A percentile compares a stretch with the other conserved stretches of the same genome.
Evolutionary conservation across 73 alveolate genomes (phyloP).

Genomic region (Symbiodinium natans): DNA sequence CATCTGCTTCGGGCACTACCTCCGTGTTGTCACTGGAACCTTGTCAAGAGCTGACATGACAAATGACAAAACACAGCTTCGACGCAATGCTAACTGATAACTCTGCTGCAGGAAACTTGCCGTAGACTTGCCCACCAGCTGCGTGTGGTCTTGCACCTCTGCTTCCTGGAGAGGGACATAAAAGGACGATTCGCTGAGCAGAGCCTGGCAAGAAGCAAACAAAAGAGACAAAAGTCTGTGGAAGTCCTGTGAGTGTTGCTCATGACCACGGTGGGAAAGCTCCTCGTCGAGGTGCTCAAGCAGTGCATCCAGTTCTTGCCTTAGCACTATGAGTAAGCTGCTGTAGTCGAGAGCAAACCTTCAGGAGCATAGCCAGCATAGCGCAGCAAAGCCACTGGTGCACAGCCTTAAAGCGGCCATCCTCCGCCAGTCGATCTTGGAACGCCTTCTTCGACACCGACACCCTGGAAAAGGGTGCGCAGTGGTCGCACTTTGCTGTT

Average conservation of each 20-base stretch:
- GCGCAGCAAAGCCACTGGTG: conserved; percentile 32
- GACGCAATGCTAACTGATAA: too few species aligned
- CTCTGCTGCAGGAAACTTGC: background rate
- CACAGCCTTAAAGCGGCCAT: conserved; percentile 85
- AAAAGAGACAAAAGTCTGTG: background rate
- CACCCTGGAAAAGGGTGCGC: conserved; percentile 25
- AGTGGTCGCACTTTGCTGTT: background rate
- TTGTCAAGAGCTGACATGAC: too few species aligned
- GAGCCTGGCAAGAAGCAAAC: too few species aligned
- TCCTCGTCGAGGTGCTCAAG: conserved; percentile 65
- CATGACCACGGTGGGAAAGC: background rate
- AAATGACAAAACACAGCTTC: too few species aligned
- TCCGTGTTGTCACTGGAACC: background rate
- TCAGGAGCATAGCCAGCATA: too few species aligned
- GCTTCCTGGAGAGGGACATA: background rate
- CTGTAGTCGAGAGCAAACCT: too few species aligned
- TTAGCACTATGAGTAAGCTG: background rate
- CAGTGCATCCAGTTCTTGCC: conserved; percentile 64
- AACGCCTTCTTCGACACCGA: conserved; percentile 56
- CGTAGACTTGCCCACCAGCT: conserved; percentile 2
- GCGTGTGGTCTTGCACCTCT: background rate
- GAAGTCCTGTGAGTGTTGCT: background rate
- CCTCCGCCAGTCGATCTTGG: conserved; percentile 18
- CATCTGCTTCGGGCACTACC: background rate
- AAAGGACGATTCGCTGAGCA: too few species aligned